Percentiles rank a stretch among this genome's conserved stretches.
Conservation (phyloP, 371 early-diverging fungal species). For the Phascolomyces articulosus region DNA sequence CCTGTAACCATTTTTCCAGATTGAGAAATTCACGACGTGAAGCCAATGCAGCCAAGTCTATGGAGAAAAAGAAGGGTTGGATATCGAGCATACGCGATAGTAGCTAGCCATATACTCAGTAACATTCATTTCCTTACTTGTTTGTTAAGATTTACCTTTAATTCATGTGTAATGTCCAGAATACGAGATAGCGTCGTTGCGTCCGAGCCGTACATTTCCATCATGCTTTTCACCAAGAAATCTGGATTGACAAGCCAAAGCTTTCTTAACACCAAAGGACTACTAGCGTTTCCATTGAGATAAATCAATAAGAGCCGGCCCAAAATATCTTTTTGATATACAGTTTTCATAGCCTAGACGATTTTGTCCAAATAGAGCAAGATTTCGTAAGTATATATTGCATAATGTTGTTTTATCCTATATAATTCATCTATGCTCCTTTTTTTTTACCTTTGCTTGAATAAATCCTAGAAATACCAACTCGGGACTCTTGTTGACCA, state of each 20-base stretch:
- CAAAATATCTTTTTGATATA: conserved; percentile 71
- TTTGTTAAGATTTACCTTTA: conserved; percentile 62
- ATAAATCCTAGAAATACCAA: conserved; percentile 77
- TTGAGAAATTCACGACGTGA: conserved; percentile 78
- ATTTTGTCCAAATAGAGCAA: background rate
- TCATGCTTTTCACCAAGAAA: conserved; percentile 65
- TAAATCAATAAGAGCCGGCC: conserved; percentile 69
- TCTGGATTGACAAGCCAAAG: conserved; percentile 75
- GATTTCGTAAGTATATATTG: too few species aligned
- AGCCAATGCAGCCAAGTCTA: conserved; percentile 87
- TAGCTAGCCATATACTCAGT: conserved; percentile 46
- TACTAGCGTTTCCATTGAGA: conserved; percentile 69
- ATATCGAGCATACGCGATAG: conserved; percentile 73
- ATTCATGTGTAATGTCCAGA: conserved; percentile 81
- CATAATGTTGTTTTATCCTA: too few species aligned
- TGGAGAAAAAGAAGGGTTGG: conserved; percentile 73
- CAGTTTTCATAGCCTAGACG: conserved; percentile 62
- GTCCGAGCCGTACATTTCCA: conserved; percentile 79
- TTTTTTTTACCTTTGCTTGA: conserved; percentile 55
- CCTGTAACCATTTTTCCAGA: conserved; percentile 88
- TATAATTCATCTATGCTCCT: too few species aligned
- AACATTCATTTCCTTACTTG: background rate
- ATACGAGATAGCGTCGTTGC: conserved; percentile 74
- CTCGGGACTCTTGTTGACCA: conserved; percentile 74
- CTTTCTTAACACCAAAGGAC: conserved; percentile 72